A percentile compares a stretch with the other conserved stretches of the same genome.
phyloP scores from a whole-genome alignment of 257 asterid species.

The Leptodermis oblonga region DNA sequence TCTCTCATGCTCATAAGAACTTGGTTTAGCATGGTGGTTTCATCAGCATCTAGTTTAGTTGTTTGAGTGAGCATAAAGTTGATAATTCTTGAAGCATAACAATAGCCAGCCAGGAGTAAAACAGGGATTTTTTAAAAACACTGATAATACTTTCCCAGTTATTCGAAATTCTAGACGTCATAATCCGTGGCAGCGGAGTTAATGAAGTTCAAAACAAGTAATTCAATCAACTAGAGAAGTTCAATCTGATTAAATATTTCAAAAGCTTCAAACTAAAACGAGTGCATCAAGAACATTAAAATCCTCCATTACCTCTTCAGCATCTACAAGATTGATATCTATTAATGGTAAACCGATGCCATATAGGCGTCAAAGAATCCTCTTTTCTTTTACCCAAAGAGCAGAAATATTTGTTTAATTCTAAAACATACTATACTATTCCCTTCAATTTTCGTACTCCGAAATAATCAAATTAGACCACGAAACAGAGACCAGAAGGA shows the following conservation, averaged over 20 bases:
- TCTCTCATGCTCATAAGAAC: neutral
- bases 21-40: neutral
- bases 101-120: neutral
- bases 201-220: neutral
- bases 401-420: constrained; percentile 9
- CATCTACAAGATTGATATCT: neutral
- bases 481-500: neutral
- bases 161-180: neutral
- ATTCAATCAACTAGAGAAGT: constrained; percentile 2
- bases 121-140: neutral
- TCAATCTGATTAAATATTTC: constrained; percentile 4
- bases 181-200: neutral
- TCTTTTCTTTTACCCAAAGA: neutral
- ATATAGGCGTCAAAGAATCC: constrained; percentile 1
- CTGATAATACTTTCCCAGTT: neutral
- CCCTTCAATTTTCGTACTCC: neutral
- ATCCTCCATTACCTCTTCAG: neutral
- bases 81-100: neutral
- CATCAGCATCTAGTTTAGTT: neutral
- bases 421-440: neutral
- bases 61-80: neutral
- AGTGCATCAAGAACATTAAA: neutral
- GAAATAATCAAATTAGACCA: neutral
- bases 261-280: neutral
- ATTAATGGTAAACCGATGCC: too few relatives aligned